Evolutionary conservation across 2,329 filamentous ascomycete species (phyloP), one percentile per base, ranked within the genome.

Genomic region (Hypomyces rosellus): DNA sequence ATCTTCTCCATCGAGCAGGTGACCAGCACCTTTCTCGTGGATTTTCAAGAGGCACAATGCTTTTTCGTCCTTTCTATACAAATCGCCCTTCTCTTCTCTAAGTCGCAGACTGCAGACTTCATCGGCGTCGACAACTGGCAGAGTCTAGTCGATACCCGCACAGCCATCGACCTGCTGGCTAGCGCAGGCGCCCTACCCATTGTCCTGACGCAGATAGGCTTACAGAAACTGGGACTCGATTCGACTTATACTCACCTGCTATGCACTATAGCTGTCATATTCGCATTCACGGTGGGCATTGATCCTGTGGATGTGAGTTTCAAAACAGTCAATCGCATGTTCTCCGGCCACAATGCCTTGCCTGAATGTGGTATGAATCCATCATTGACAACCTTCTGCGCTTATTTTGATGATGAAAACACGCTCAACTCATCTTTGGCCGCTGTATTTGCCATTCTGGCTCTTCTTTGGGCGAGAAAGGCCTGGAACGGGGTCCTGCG

Each of bases 41-140:
- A 52, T 25, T 33, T 52, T 5, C 50, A 52, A 34, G 50, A 52
- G 25, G 50, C 50, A 9, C 50, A 52, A 20, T 52, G 50, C 37
- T 52, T 52, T 15, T 49, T 52, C 18, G 34, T 46, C 4, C 22
- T 49, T 11, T 46, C 50, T 25, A 16, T 48, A 7, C 50, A 52
- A 16, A 34, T 49, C 16, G 40, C 46, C 9, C 16, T 49, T 2
- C 40, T 37, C 3, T 46, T 39, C 22, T 25, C 46, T 15, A 39
- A 34, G 16, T 12, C 14, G 2, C 34, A 41, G 12, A 34, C 30
- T 1, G 15, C 44, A 9, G 44, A 45, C 16, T 41, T 33, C 22
- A 34, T 39, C 13, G 40, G 41, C 0, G n/a, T 20, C 1, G 5
- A 45, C 18, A 34, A 16, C 2, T 45, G 46, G 40, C 46, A 42